A percentile compares a stretch with the other conserved stretches of the same genome.
Evolutionary conservation across 2,329 filamentous ascomycete species (phyloP).

Genomic region (Acarospora socialis): DNA sequence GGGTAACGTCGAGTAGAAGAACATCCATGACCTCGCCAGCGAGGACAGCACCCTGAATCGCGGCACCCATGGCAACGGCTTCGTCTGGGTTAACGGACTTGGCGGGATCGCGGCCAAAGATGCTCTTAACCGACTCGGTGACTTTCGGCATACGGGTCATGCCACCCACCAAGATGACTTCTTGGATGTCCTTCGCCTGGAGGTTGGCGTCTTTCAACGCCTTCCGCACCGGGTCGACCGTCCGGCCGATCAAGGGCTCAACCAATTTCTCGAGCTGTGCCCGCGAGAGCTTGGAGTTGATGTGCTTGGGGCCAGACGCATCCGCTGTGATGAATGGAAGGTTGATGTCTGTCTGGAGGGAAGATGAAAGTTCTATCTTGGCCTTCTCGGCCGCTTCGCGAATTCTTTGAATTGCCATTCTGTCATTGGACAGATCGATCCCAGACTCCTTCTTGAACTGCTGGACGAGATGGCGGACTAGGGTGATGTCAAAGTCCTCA

Average conservation of each 20-base stretch:
- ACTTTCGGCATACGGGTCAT: slow-evolving; percentile 99
- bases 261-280: slow-evolving; percentile 88
- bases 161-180: slow-evolving; percentile 94
- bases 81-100: slow-evolving; percentile 99
- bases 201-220: slow-evolving; percentile 91
- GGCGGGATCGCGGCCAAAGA: slow-evolving; percentile 90
- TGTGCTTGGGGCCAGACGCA: slow-evolving; percentile 91
- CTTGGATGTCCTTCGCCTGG: slow-evolving; percentile 84
- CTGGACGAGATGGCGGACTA: slow-evolving; percentile 84
- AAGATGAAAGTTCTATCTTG: slow-evolving; percentile 96
- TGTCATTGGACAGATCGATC: slow-evolving; percentile 78
- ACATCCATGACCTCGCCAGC: slow-evolving; percentile 95
- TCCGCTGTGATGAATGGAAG: slow-evolving; percentile 97
- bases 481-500: slow-evolving; percentile 92
- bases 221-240: slow-evolving; percentile 87
- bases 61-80: slow-evolving; percentile 93
- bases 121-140: slow-evolving; percentile 83
- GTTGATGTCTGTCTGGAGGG: slow-evolving; percentile 93
- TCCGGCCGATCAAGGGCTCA: slow-evolving; percentile 73
- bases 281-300: slow-evolving; percentile 87
- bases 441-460: slow-evolving; percentile 95
- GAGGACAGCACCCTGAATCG: slow-evolving; percentile 91
- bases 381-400: slow-evolving; percentile 98
- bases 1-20: slow-evolving; percentile 86
- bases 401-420: slow-evolving; percentile 98